These are phyloP conservation scores for Dryas drummondii DNA, from an alignment of 306 rosid genomes.

Conservation along the genomic window DNA sequence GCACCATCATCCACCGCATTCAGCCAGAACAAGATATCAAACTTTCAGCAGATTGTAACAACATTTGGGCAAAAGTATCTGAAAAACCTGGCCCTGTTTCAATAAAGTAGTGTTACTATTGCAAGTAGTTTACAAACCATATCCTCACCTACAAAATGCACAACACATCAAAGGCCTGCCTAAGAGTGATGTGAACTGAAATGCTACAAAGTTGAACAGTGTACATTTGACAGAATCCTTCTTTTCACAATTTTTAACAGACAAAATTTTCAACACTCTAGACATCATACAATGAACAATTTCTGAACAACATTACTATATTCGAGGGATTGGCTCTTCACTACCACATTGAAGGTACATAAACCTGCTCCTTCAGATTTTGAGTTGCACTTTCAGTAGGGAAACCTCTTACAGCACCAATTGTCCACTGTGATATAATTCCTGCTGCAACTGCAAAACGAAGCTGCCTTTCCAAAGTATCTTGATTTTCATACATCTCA, in stretches of 20 bases:
- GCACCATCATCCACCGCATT: too few species aligned
- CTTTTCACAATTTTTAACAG: constrained; percentile 12
- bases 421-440: constrained; percentile 92
- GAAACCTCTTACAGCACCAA: constrained; percentile 82
- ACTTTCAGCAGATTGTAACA: too few species aligned
- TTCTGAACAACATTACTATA: constrained; percentile 7
- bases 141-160: constrained; percentile 2
- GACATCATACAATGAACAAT: constrained; percentile 1
- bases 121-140: not conserved
- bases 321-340: constrained; percentile 11
- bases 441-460: constrained; percentile 91
- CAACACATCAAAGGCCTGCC: constrained; percentile 3
- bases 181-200: constrained; percentile 15
- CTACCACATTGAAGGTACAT: constrained; percentile 94
- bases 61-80: not conserved
- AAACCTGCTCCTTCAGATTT: constrained; percentile 96
- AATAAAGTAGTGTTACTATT: not conserved
- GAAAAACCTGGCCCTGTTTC: not conserved
- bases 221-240: constrained; percentile 19
- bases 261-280: not conserved
- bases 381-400: constrained; percentile 97
- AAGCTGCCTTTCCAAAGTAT: constrained; percentile 72
- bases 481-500: constrained; percentile 74
- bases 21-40: too few species aligned
- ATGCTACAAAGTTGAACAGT: constrained; percentile 13